These are phyloP conservation scores for Hyphodiscus hymeniophilus DNA, from an alignment of 495 filamentous ascomycete species.

Conservation along the genomic window DNA sequence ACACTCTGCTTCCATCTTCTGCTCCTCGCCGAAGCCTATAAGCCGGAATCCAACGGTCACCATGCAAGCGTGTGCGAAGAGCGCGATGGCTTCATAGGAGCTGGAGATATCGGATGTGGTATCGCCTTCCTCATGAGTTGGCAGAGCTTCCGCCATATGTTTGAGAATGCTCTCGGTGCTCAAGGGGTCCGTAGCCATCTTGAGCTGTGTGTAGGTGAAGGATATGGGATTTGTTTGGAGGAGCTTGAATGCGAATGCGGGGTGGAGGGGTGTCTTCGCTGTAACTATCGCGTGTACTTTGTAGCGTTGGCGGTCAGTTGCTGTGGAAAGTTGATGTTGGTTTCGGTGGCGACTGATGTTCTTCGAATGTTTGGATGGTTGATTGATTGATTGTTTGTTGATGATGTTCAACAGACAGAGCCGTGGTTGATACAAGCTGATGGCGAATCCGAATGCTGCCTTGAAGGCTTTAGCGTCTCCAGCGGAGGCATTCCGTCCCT, in stretches of 20 bases:
- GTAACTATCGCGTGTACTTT: neutral
- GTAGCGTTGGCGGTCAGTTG: neutral
- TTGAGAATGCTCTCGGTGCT: slow-evolving; percentile 36
- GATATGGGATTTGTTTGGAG: neutral
- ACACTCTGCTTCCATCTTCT: slow-evolving; percentile 45
- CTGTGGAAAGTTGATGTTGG: no score
- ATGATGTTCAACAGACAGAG: no score
- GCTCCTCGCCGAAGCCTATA: slow-evolving; percentile 74
- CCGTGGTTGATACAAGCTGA: no score
- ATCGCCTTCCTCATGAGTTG: slow-evolving; percentile 40
- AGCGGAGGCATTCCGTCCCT: neutral
- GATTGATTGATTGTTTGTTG: no score
- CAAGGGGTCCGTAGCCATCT: slow-evolving; percentile 25
- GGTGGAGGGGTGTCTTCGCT: neutral
- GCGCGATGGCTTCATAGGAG: slow-evolving; percentile 75
- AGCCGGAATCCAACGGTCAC: slow-evolving; percentile 71
- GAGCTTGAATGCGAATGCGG: neutral
- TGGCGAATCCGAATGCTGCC: no score
- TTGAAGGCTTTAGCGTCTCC: no score
- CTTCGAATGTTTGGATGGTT: no score
- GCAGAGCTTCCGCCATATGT: slow-evolving; percentile 49
- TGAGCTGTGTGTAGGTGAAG: neutral
- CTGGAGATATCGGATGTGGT: slow-evolving; percentile 57
- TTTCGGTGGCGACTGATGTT: no score
- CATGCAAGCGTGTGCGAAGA: slow-evolving; percentile 82